These are phyloP conservation scores for Eutrema heterophyllum DNA, from an alignment of 345 rosid species.

Conservation along the genomic window DNA sequence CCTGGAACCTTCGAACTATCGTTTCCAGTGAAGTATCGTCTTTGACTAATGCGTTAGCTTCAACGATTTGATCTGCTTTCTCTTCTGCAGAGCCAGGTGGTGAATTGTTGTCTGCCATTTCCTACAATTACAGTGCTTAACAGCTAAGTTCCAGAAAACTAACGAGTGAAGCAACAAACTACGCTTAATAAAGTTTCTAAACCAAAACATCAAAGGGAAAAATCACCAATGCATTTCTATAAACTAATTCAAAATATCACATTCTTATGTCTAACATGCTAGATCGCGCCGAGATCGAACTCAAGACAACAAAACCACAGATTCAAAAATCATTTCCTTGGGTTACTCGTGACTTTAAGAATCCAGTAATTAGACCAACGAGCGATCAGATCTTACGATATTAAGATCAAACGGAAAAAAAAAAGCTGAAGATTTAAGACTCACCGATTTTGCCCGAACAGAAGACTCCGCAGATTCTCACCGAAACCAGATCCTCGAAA, in stretches of 20 bases:
- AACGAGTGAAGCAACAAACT: background rate
- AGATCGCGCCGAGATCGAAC: background rate
- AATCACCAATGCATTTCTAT: background rate
- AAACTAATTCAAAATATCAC: background rate
- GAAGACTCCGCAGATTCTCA: background rate
- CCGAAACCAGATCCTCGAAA: slow-evolving; percentile 4
- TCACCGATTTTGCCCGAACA: background rate
- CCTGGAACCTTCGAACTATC: slow-evolving; percentile 61
- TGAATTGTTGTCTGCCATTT: slow-evolving; percentile 57
- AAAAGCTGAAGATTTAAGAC: background rate
- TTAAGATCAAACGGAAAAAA: background rate
- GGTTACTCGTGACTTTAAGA: background rate
- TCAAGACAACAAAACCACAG: background rate
- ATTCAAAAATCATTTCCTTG: too few relatives aligned
- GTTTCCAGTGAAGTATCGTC: slow-evolving; percentile 59
- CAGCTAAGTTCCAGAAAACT: background rate
- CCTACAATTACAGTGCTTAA: slow-evolving; percentile 11
- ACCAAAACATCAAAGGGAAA: background rate
- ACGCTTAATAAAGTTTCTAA: background rate
- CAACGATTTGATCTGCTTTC: slow-evolving; percentile 47
- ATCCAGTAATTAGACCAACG: background rate
- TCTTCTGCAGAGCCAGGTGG: slow-evolving; percentile 50
- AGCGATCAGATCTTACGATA: slow-evolving; percentile 22
- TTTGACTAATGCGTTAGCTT: slow-evolving; percentile 23
- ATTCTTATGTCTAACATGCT: background rate